These are phyloP conservation scores for Blastocystis sp. DNA, from an alignment of 352 stramenopile genomes.

Conservation along the genomic window DNA sequence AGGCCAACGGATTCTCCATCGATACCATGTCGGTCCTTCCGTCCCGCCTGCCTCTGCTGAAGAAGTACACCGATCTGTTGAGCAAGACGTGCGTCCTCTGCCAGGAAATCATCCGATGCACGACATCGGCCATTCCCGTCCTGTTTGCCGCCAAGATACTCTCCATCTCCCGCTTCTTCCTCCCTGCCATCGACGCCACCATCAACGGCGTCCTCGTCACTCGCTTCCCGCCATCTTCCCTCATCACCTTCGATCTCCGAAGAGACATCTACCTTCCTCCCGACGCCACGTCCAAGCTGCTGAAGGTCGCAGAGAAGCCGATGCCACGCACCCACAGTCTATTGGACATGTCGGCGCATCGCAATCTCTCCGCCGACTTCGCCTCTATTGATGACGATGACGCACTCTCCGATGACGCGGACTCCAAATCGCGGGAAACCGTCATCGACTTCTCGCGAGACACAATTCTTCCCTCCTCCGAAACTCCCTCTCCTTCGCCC, in stretches of 20 bases:
- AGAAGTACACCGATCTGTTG: slow-evolving; percentile 25
- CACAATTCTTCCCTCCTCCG: slow-evolving; percentile 22
- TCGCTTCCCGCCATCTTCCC: slow-evolving; percentile 7
- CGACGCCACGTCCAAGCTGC: background rate
- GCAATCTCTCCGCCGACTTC: background rate
- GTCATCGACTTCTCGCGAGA: background rate
- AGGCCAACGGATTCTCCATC: slow-evolving; percentile 29
- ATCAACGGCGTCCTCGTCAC: background rate
- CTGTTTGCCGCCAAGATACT: slow-evolving; percentile 59
- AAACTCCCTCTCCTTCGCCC: slow-evolving; percentile 1
- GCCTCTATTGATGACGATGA: background rate
- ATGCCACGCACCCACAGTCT: slow-evolving; percentile 1
- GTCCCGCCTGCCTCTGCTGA: background rate
- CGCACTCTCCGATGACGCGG: background rate
- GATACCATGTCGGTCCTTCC: background rate
- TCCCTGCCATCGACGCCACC: slow-evolving; percentile 18
- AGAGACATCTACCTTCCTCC: slow-evolving; percentile 14
- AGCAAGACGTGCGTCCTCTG: slow-evolving; percentile 16
- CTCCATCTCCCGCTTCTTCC: background rate
- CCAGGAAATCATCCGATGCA: slow-evolving; percentile 4
- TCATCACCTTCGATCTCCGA: slow-evolving; percentile 21
- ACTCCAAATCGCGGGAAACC: slow-evolving; percentile 14
- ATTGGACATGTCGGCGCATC: background rate
- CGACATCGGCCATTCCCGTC: slow-evolving; percentile 48
- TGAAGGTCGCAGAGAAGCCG: background rate